Evolutionary conservation across 2,329 filamentous ascomycete species (phyloP).

Genomic region (Colletotrichum neosansevieriae): DNA sequence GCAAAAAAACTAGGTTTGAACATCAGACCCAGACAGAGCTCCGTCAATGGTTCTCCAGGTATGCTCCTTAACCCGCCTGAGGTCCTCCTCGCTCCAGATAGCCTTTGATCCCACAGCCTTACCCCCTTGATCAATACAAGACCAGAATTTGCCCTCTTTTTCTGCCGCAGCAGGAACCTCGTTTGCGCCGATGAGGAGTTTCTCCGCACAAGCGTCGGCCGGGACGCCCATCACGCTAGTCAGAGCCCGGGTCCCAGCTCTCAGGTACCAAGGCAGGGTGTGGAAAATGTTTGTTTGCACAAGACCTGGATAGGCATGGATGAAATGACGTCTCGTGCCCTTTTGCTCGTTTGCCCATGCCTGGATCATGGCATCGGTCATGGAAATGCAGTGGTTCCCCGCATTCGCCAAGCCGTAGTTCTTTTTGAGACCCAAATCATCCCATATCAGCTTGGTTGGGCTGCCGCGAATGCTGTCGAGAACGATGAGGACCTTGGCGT

Average conservation of each 20-base stretch:
- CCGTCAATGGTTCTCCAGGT: constrained; percentile 48
- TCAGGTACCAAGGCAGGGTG: constrained; percentile 49
- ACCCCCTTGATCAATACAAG: constrained; percentile 48
- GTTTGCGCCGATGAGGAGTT: constrained; percentile 44
- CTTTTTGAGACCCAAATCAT: constrained; percentile 55
- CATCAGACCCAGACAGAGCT: not conserved
- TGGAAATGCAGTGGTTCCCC: constrained; percentile 52
- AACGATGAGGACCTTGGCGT: constrained; percentile 56
- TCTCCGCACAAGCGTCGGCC: constrained; percentile 46
- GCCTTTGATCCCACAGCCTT: constrained; percentile 44
- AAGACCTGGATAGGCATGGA: constrained; percentile 55
- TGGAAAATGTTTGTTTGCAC: constrained; percentile 50
- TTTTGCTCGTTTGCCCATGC: constrained; percentile 44
- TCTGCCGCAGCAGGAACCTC: constrained; percentile 32
- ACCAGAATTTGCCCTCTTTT: constrained; percentile 45
- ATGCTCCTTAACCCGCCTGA: constrained; percentile 46
- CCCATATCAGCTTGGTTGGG: constrained; percentile 50
- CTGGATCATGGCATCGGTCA: constrained; percentile 55
- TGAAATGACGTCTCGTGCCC: constrained; percentile 47
- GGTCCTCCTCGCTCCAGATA: constrained; percentile 46
- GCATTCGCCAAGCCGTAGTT: constrained; percentile 50
- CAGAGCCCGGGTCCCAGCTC: constrained; percentile 34
- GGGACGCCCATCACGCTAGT: constrained; percentile 43
- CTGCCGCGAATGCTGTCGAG: constrained; percentile 48
- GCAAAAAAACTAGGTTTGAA: too few species aligned